Base-by-base conservation (phyloP, 2,329 filamentous ascomycete species). In the Triangularia verruculosa region DNA sequence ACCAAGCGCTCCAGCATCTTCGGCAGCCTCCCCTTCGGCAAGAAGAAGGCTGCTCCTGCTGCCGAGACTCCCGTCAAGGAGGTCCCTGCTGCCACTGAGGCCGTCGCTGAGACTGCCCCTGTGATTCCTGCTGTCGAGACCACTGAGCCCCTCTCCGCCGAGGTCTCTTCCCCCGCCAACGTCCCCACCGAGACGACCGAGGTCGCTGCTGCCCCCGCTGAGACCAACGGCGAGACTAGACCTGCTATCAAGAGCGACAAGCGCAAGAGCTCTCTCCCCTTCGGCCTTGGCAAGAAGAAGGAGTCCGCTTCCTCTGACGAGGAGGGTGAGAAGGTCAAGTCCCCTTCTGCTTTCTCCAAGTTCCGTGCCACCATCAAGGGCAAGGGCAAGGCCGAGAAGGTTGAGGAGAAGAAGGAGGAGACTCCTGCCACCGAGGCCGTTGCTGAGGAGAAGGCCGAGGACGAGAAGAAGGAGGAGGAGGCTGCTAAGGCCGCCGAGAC, bases 211-310 rank as follows among this genome's bases (percentile, higher is more conserved):
- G 34, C 11, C 13, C 72, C 78, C 59, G 79, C 80, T 65, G 78
- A 77, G 64, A 78, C 78, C 70, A 81, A 81, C 68, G 80, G 80
- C 65, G 86, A 88, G 78, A 69, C 79, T 62, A 86, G 86, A 77
- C 86, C 86, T 78, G 84, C 86, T 67, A 75, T 82, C 70, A 93
- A 92, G 87, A 77, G 77, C 56, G 83, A 86, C 78, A 96, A 96
- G 90, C 91, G 92, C 77, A 87, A 88, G 78, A 95, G 91, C 69
- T 89, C 93, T 73, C 77, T 86, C 8, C 83, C 83, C 57, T 96
- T 96, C 78, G 87, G 86, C 72, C 88, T 87, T 73, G 87, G 91
- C 72, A 90, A 92, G 85, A 94, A 94, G 83, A 88, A 90, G 76
- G 84, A 85, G 78, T 64, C 72, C 24, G 75, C 79, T 54, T 72